Percentiles rank a stretch among this genome's conserved stretches.
These are phyloP conservation scores for Spizellomyces punctatus DNA, from an alignment of 192 early-diverging fungal genomes.

Conservation along the genomic window DNA sequence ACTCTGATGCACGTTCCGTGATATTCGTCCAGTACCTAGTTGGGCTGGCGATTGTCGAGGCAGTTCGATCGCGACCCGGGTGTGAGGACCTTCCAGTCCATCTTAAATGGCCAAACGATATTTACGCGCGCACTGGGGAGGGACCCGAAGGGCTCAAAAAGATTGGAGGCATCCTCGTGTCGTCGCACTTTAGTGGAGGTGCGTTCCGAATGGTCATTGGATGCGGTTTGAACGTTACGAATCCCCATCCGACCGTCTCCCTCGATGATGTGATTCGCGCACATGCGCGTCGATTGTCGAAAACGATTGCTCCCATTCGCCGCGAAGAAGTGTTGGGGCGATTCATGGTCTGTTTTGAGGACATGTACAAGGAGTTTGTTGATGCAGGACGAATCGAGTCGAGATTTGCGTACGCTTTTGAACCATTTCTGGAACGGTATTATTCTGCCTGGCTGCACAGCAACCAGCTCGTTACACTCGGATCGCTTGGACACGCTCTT, in stretches of 20 bases:
- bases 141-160: conserved; percentile 53
- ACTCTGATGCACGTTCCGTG: conserved; percentile 66
- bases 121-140: conserved; percentile 65
- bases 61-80: conserved; percentile 65
- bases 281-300: conserved; percentile 51
- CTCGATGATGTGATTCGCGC: conserved; percentile 78
- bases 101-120: conserved; percentile 98
- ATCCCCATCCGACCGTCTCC: conserved; percentile 81
- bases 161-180: conserved; percentile 90
- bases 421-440: conserved; percentile 75
- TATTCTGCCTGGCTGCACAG: conserved; percentile 87
- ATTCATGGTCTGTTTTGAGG: conserved; percentile 74
- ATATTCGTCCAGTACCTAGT: conserved; percentile 96
- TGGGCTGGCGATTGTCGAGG: conserved; percentile 81
- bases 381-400: conserved; percentile 28
- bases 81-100: conserved; percentile 81
- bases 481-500: not conserved
- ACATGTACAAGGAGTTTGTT: conserved; percentile 74
- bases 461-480: conserved; percentile 18
- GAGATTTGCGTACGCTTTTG: conserved; percentile 51
- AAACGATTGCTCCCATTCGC: conserved; percentile 55
- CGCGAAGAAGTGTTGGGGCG: conserved; percentile 70
- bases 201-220: conserved; percentile 82
- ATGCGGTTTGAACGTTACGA: conserved; percentile 86
- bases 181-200: conserved; percentile 70